Evolutionary conservation across 495 filamentous ascomycete species (phyloP), one percentile per base, ranked within the genome.

Genomic region (Lasiosphaeria ovina): DNA sequence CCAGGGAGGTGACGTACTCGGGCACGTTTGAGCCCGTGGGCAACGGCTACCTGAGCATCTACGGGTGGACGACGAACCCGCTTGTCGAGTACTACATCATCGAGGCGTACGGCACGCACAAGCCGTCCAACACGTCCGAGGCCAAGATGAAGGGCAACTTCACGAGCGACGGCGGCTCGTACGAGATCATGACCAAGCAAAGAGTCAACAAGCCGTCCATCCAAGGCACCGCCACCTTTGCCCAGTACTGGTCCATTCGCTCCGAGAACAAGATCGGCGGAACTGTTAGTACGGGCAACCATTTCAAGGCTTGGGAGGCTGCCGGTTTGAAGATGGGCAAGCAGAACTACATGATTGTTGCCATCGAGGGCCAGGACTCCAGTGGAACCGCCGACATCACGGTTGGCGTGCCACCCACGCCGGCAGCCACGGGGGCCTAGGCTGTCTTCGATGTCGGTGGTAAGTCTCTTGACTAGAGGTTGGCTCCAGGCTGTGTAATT

Each of bases 51-150:
- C 66, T 73, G 3, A 45, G 66, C 59, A 51, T 89, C 62, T 87
- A 88, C 67, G 84, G 84, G 55, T 88, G 84, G 86, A 86, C 83
- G 32, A 76, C 70, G 11, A 77, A 77, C 70, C 85, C 86, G 0
- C 75, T 87, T 3, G 76, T 87, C 58, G 85, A 89, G 62, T 87
- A 86, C 73, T 87, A 87, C 73, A 79, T 88, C 57, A 69, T 87
- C 54, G 85, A 88, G 67, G 74, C 75, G 66, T 85, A 76, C 70
- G 83, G 83, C 42, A 74, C 66, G 51, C 85, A 81, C 66, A 79
- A 86, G 68, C 85, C 83, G 2, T 72, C 70, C 35, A 72, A 71
- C 35, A 74, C 71, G 40, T 71, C 72, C 34, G 40, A 73, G 47
- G 74, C 72, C 40, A 35, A 72, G 47, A 70, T 76, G 63, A 78